A percentile compares a stretch with the other conserved stretches of the same genome.
Evolutionary conservation across 2,329 filamentous ascomycete genomes (phyloP).

Genomic region (Pezicula rhizophila): DNA sequence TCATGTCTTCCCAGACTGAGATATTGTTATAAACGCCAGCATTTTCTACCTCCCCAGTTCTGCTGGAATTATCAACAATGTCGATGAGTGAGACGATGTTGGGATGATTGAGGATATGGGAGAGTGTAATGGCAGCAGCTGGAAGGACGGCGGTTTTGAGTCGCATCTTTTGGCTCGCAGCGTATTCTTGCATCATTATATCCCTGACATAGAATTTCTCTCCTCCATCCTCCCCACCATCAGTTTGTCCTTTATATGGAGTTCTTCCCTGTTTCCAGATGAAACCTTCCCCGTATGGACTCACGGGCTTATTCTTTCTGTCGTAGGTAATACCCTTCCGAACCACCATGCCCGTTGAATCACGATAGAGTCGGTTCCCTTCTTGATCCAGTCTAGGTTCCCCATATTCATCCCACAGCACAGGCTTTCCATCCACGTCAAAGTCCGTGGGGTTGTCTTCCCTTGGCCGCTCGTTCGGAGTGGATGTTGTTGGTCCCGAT

Average conservation of each 20-base stretch:
- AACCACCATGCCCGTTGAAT: neutral
- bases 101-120: conserved; percentile 24
- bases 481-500: too few relatives aligned
- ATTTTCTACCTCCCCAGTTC: neutral
- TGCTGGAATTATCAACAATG: conserved; percentile 14
- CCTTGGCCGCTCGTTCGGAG: neutral
- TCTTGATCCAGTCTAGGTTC: neutral
- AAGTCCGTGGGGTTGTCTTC: neutral
- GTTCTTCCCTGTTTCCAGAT: neutral
- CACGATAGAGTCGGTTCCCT: neutral
- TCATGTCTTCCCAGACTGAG: conserved; percentile 46
- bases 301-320: neutral
- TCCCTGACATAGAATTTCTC: neutral
- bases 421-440: neutral
- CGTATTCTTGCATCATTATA: neutral
- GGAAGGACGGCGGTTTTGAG: conserved; percentile 18
- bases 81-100: conserved; percentile 25
- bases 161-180: neutral
- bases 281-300: neutral
- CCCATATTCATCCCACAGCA: neutral
- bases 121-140: conserved; percentile 13
- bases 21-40: conserved; percentile 20
- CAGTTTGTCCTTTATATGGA: too few relatives aligned
- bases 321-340: neutral
- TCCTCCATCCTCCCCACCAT: neutral